These are phyloP conservation scores for Suillus plorans DNA, from an alignment of 768 basidiomycete genomes.

Conservation along the genomic window DNA sequence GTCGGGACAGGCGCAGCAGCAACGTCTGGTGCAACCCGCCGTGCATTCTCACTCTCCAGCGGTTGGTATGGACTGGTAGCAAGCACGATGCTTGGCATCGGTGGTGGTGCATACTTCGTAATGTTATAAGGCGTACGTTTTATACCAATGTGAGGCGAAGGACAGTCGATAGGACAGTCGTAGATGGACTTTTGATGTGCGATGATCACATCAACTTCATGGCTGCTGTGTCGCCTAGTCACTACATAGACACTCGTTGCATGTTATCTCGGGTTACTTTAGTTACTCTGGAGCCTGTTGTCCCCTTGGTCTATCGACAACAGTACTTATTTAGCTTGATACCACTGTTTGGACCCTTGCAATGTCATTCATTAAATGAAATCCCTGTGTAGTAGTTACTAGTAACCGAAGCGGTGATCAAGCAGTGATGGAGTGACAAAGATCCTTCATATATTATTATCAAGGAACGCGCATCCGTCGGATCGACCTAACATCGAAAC, in stretches of 20 bases:
- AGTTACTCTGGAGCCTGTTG: not conserved
- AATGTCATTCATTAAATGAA: not conserved
- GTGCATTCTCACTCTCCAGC: conserved; percentile 17
- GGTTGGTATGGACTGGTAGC: conserved; percentile 29
- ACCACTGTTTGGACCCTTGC: not conserved
- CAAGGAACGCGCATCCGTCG: not conserved
- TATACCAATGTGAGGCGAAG: not conserved
- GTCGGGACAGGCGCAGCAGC: conserved; percentile 31
- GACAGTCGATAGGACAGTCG: conserved; percentile 1
- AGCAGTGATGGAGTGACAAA: not conserved
- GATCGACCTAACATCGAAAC: not conserved
- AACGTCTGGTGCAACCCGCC: conserved; percentile 25
- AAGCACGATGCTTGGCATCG: conserved; percentile 24
- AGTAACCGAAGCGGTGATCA: not conserved
- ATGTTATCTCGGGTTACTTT: not conserved
- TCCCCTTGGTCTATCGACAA: not conserved
- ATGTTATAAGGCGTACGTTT: conserved; percentile 15
- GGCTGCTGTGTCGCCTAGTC: not conserved
- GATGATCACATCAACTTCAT: not conserved
- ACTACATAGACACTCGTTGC: not conserved
- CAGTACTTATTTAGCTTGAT: conserved; percentile 1
- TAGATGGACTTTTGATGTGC: not conserved
- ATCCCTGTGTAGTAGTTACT: not conserved
- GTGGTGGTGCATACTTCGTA: conserved; percentile 33
- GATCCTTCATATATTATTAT: not conserved